Evolutionary conservation across 2,329 filamentous ascomycete genomes (phyloP).

Genomic region (Beauveria brongniartii): DNA sequence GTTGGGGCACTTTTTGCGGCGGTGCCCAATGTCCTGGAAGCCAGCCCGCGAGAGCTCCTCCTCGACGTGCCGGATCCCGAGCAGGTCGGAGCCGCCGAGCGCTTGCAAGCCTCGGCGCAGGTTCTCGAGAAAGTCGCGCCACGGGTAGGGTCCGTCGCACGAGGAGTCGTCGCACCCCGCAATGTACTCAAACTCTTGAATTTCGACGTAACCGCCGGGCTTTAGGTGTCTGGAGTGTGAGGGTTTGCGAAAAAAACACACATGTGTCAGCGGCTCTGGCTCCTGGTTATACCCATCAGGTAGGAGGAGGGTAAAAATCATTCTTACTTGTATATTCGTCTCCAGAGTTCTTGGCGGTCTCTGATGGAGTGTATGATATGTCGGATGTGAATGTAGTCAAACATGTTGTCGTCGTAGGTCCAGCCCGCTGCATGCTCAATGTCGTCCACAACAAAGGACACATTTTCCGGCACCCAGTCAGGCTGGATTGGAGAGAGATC

Average conservation of each 20-base stretch:
- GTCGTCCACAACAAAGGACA: slow-evolving; percentile 44
- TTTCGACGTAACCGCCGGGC: slow-evolving; percentile 42
- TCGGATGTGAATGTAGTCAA: slow-evolving; percentile 43
- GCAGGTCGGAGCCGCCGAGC: slow-evolving; percentile 35
- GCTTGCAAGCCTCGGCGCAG: slow-evolving; percentile 32
- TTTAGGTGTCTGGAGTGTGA: slow-evolving; percentile 34
- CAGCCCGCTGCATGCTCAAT: slow-evolving; percentile 43
- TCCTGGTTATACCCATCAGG: background rate
- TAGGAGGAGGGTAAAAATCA: no score
- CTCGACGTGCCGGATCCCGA: slow-evolving; percentile 29
- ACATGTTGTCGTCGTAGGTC: slow-evolving; percentile 35
- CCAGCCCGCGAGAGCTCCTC: slow-evolving; percentile 31
- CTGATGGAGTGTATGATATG: slow-evolving; percentile 38
- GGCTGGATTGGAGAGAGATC: slow-evolving; percentile 46
- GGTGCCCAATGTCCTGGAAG: slow-evolving; percentile 32
- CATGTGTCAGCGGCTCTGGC: background rate
- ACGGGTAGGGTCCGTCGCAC: slow-evolving; percentile 35
- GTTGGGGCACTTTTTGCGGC: slow-evolving; percentile 38
- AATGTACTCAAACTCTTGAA: slow-evolving; percentile 37
- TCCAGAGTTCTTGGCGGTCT: slow-evolving; percentile 32
- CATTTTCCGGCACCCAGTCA: slow-evolving; percentile 41
- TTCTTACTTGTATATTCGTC: slow-evolving; percentile 34
- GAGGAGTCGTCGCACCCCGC: slow-evolving; percentile 37
- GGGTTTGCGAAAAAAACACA: background rate
- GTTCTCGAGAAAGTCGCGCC: slow-evolving; percentile 37